phyloP scores from a whole-genome alignment of 768 basidiomycete genomes.

The Auricularia heimuer region DNA sequence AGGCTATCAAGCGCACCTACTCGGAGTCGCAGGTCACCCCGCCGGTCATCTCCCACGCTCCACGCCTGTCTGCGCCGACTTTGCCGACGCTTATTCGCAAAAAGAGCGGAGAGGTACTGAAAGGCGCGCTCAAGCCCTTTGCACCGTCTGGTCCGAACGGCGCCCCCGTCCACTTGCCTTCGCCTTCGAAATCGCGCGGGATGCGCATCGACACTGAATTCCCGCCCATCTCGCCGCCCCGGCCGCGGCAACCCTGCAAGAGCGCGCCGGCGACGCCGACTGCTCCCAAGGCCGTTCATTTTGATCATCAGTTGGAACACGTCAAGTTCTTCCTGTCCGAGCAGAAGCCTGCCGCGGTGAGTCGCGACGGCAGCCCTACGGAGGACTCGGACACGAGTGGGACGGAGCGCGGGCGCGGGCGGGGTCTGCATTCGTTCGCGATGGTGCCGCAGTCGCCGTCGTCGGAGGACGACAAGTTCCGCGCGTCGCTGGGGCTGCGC shows the following conservation, averaged over 20 bases:
- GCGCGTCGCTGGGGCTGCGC: not conserved
- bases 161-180: conserved; percentile 1
- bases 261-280: conserved; percentile 75
- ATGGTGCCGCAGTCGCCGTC: not conserved
- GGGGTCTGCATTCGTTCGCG: conserved; percentile 13
- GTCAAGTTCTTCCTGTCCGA: conserved; percentile 91
- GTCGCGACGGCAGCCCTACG: conserved; percentile 80
- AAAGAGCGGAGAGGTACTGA: conserved; percentile 90
- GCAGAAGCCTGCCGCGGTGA: conserved; percentile 91
- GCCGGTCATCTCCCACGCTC: not conserved
- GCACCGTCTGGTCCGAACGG: not conserved
- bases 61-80: not conserved
- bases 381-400: conserved; percentile 58
- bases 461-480: conserved; percentile 2
- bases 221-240: conserved; percentile 31
- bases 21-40: not conserved
- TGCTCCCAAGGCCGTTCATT: conserved; percentile 79
- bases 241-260: conserved; percentile 24
- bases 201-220: conserved; percentile 29
- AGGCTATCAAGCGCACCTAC: not conserved
- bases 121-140: conserved; percentile 79
- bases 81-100: conserved; percentile 57
- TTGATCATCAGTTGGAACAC: conserved; percentile 84
- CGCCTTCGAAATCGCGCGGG: not conserved
- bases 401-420: conserved; percentile 62